phyloP scores from a whole-genome alignment of 2,329 filamentous ascomycete species.

The Diaporthe australafricana region DNA sequence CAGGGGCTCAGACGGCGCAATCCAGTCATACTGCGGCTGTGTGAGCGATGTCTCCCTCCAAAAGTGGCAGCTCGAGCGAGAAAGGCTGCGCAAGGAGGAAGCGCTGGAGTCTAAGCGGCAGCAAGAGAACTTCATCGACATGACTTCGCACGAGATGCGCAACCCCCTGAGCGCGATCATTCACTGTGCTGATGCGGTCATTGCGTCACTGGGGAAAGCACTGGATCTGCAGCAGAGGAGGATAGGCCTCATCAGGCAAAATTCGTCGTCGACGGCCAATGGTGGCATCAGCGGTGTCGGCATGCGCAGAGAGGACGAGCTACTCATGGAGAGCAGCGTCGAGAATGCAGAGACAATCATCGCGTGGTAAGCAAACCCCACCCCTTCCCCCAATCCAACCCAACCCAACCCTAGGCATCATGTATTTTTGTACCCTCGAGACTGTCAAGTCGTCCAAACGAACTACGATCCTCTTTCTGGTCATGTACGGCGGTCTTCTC shows the following conservation, averaged over 20 bases:
- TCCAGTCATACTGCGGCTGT: slow-evolving; percentile 62
- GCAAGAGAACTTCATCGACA: slow-evolving; percentile 86
- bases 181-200: slow-evolving; percentile 79
- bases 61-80: slow-evolving; percentile 63
- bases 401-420: too few species aligned
- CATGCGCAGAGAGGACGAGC: slow-evolving; percentile 41
- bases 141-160: slow-evolving; percentile 78
- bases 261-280: not conserved
- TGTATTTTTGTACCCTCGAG: not conserved
- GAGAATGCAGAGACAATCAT: slow-evolving; percentile 83
- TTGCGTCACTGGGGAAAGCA: slow-evolving; percentile 59
- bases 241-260: slow-evolving; percentile 46
- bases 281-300: slow-evolving; percentile 38
- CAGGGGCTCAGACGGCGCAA: slow-evolving; percentile 56
- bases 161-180: slow-evolving; percentile 80
- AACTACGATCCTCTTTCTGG: not conserved
- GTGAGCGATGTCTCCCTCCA: slow-evolving; percentile 61
- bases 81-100: slow-evolving; percentile 63
- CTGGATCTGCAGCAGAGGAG: slow-evolving; percentile 50
- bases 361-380: slow-evolving; percentile 59
- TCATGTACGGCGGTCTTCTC: not conserved
- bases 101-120: slow-evolving; percentile 72
- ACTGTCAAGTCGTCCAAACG: not conserved
- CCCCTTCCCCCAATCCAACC: not conserved
- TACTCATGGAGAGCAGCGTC: slow-evolving; percentile 68